These are phyloP conservation scores for Acephala macrosclerotiorum DNA, from an alignment of 2,329 filamentous ascomycete genomes.

Conservation along the genomic window DNA sequence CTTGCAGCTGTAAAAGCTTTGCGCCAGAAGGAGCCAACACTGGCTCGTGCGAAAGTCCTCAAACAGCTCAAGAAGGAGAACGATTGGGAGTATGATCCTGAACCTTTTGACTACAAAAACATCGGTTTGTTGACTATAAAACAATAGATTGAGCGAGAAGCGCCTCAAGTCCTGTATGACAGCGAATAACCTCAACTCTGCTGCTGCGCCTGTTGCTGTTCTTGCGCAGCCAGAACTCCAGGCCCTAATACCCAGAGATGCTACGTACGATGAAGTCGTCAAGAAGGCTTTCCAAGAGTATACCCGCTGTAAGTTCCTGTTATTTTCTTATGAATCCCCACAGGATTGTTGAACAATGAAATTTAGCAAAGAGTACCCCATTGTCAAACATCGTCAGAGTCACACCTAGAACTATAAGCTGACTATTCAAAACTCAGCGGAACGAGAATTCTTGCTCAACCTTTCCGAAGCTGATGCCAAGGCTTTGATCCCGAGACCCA, in stretches of 20 bases:
- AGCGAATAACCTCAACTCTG: slow-evolving; percentile 1
- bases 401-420: no score
- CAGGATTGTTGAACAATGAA: no score
- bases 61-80: slow-evolving; percentile 16
- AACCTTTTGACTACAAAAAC: no score
- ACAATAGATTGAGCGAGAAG: slow-evolving; percentile 15
- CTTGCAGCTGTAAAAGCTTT: slow-evolving; percentile 7
- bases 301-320: not conserved
- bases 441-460: slow-evolving; percentile 13
- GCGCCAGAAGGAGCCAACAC: slow-evolving; percentile 1
- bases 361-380: no score
- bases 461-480: slow-evolving; percentile 6
- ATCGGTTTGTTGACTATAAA: not conserved
- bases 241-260: slow-evolving; percentile 6
- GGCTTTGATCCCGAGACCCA: slow-evolving; percentile 1
- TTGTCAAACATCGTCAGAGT: no score
- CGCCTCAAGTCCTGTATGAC: slow-evolving; percentile 16
- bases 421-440: not conserved
- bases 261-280: slow-evolving; percentile 1
- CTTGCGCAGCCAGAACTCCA: not conserved
- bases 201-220: not conserved
- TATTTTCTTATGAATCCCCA: no score
- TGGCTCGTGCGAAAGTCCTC: slow-evolving; percentile 12
- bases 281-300: slow-evolving; percentile 4
- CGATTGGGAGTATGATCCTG: slow-evolving; percentile 13